phyloP scores from a whole-genome alignment of 352 stramenopile species.

The Pythium dissotocum region DNA sequence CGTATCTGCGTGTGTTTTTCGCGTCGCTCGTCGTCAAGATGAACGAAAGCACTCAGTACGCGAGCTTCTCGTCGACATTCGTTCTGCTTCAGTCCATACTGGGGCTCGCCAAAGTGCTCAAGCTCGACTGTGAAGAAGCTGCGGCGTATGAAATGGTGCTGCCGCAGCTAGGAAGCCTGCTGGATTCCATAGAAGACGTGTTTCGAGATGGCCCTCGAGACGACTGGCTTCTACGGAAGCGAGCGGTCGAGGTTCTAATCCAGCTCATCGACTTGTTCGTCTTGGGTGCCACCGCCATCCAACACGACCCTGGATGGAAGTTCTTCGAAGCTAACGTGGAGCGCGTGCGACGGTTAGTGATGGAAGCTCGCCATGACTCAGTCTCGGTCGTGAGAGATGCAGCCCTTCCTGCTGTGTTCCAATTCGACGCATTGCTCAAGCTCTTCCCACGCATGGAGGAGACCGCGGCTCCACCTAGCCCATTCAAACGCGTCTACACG shows the following conservation, averaged over 20 bases:
- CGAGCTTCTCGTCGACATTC: constrained; percentile 48
- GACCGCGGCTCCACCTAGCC: constrained; percentile 8
- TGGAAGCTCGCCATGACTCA: constrained; percentile 50
- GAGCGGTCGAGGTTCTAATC: constrained; percentile 51
- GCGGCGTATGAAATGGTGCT: constrained; percentile 37
- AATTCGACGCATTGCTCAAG: constrained; percentile 46
- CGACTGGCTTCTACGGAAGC: constrained; percentile 57
- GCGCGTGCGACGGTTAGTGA: constrained; percentile 40
- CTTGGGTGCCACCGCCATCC: constrained; percentile 29
- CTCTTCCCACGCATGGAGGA: constrained; percentile 25
- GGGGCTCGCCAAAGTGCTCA: constrained; percentile 33
- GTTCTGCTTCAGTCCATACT: constrained; percentile 45
- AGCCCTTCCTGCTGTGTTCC: constrained; percentile 35
- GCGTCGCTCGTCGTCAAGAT: constrained; percentile 40
- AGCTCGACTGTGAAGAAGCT: constrained; percentile 27
- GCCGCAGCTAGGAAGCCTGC: constrained; percentile 41
- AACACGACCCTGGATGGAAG: constrained; percentile 6
- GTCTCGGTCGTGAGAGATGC: constrained; percentile 58
- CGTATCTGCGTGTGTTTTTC: constrained; percentile 44
- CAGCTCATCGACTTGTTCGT: constrained; percentile 49
- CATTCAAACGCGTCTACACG: constrained; percentile 26
- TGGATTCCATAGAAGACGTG: constrained; percentile 60
- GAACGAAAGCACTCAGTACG: constrained; percentile 48
- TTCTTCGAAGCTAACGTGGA: constrained; percentile 33
- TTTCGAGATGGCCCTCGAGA: constrained; percentile 51